Evolutionary conservation across 441 rosid genomes (phyloP), one percentile per base, ranked within the genome.

Genomic region (Eruca vesicaria): DNA sequence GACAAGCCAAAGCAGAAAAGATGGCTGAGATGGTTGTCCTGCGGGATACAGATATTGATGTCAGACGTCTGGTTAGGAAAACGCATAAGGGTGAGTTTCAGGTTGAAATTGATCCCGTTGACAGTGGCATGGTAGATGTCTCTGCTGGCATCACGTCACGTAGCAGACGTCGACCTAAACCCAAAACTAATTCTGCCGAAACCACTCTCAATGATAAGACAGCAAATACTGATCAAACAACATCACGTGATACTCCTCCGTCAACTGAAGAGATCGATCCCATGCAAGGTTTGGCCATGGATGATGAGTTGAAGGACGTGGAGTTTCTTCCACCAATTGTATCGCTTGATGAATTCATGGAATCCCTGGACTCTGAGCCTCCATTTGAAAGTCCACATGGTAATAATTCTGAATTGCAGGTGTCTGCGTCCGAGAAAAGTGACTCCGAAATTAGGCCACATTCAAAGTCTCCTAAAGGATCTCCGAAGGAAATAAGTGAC

Each of bases 21-120:
- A 80, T 96, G 83, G 99, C 99, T 20, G 90, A 93, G 76, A 96
- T 93, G 97, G 97, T 93, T 56, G 94, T 96, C 52, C 82, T 96
- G 79, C 94, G 88, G n/a, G 97, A 93, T 79, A 73, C 90, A 50
- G 91, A 89, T 55, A 90, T 85, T 79, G 97, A 91, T 73, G 82
- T 90, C 20, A 84, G 96, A 63, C 86, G 97, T 45, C 72, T 96
- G 81, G 99, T 96, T 78, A 96, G 82, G 86, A 93, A 96, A 82
- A 96, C 99, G 2, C 99, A 96, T 36, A 96, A 96, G 83, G 99
- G 99, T 31, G 99, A 96, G 80, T 84, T 89, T 80, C 98, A 90
- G 81, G 98, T 96, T 26, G 99, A 96, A 73, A 83, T 91, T 72
- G 98, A 90, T 31, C 88, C 85, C 41, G 81, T 77, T 63, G 93